Percentiles rank a stretch among this genome's conserved stretches.
These are phyloP conservation scores for Dalbergia oliveri DNA, from an alignment of 306 rosid genomes.

Conservation along the genomic window DNA sequence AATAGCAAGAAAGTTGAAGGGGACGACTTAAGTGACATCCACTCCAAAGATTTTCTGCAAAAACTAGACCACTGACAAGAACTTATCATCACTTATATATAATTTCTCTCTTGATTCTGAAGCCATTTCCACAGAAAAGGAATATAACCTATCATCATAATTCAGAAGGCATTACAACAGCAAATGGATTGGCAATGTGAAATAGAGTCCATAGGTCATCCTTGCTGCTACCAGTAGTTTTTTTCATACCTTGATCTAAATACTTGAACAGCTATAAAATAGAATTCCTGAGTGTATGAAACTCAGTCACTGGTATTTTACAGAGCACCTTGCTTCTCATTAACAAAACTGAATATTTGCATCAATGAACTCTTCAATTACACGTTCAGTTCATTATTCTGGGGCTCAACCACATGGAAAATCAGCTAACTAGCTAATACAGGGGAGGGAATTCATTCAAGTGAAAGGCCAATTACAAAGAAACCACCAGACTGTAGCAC, in stretches of 20 bases:
- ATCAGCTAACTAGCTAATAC: too few relatives aligned
- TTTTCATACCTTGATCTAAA: conserved; percentile 1
- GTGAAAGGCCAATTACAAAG: too few relatives aligned
- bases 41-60: conserved; percentile 17
- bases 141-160: conserved; percentile 16
- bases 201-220: background rate
- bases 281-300: conserved; percentile 25
- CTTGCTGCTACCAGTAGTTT: background rate
- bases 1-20: background rate
- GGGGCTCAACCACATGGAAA: too few relatives aligned
- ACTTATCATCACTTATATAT: conserved; percentile 21
- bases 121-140: background rate
- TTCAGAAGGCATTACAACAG: conserved; percentile 21
- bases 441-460: too few relatives aligned
- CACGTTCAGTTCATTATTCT: too few relatives aligned
- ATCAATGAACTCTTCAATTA: too few relatives aligned
- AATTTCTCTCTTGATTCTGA: background rate
- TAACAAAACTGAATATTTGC: background rate
- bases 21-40: conserved; percentile 16
- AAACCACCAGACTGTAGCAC: too few relatives aligned
- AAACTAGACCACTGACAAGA: background rate
- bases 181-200: background rate
- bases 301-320: background rate
- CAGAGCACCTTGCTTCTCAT: background rate
- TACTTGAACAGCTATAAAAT: background rate